Evolutionary conservation across 805 yeast species (phyloP), one percentile per base, ranked within the genome.

Genomic region (Starmerella gropengiesseri): DNA sequence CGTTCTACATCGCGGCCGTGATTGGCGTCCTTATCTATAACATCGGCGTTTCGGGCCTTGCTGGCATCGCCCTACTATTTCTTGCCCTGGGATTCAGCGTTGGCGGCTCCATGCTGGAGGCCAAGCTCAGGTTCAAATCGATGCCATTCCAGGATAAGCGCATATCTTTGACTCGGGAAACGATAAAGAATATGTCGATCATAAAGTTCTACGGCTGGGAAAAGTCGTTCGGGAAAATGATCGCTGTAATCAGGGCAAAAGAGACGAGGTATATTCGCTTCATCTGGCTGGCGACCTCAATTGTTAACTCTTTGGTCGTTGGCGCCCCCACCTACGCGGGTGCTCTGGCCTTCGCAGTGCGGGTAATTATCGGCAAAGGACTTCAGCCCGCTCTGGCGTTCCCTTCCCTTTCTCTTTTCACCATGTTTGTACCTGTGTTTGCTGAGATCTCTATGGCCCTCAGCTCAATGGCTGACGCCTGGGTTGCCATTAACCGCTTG

Each of bases 201-300:
- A 81, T 86, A 60, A 86, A 87, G 64, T 81, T 72, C 58, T 86
- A 86, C 59, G 82, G 93, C 0, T 86, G 95, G 95, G 95, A 87
- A 62, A 68, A 68, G 27, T 84, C 95, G 0, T 87, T 83, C 57
- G 66, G 67, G 39, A 59, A 67, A 7, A 64, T 69, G 35, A 69
- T 87, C 29, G 36, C 27, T 11, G 34, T 12, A 2, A 26, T 40
- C 12, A 37, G 52, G 3, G 29, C 36, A 17, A 14, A 33, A 3
- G 52, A 48, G 32, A 45, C 50, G 2, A 26, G 35, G 19, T 38
- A 16, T 14, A 49, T 48, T 20, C 47, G 49, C 3, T 30, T 39
- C 7, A 23, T 48, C 11, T 50, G 44, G 19, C 11, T 43, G n/a
- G 35, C 46, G 5, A 47, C 46, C 27, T 50, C 46, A 8, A 12